These are phyloP conservation scores for Alnus rubra DNA, from an alignment of 306 rosid species.

Conservation along the genomic window DNA sequence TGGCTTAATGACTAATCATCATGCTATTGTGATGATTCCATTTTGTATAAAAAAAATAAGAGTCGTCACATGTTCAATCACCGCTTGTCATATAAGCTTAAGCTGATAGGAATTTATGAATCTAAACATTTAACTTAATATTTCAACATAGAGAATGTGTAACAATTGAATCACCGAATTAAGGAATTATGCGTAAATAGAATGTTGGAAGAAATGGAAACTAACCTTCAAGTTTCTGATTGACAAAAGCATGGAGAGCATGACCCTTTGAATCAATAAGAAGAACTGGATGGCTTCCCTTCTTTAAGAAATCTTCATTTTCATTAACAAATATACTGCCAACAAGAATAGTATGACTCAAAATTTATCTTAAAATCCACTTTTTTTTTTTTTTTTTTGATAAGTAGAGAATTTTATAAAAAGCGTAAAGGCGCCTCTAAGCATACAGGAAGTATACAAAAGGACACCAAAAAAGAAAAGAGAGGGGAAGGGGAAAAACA, in stretches of 20 bases:
- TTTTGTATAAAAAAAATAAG: too few species aligned
- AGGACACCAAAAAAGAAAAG: too few species aligned
- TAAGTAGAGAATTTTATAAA: too few species aligned
- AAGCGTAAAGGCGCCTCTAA: too few species aligned
- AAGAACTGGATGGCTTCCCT: conserved; percentile 72
- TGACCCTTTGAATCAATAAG: conserved; percentile 82
- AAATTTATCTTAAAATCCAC: conserved; percentile 10
- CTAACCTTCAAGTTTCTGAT: conserved; percentile 76
- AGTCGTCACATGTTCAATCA: too few species aligned
- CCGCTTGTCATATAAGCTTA: not conserved
- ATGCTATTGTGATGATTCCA: too few species aligned
- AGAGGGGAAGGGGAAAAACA: too few species aligned
- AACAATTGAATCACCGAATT: not conserved
- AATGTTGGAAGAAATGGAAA: conserved; percentile 11
- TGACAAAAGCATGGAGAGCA: conserved; percentile 89
- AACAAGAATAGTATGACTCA: conserved; percentile 32
- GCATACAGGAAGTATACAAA: too few species aligned
- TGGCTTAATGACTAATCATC: too few species aligned
- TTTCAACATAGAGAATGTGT: not conserved
- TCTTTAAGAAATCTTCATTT: conserved; percentile 71
- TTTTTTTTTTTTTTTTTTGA: too few species aligned
- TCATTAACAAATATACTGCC: conserved; percentile 64
- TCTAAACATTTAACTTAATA: too few species aligned
- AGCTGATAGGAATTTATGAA: too few species aligned
- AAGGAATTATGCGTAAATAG: not conserved